Evolutionary conservation across 1,284 basidiomycete species (phyloP).

Genomic region (Farysia itapuensis): DNA sequence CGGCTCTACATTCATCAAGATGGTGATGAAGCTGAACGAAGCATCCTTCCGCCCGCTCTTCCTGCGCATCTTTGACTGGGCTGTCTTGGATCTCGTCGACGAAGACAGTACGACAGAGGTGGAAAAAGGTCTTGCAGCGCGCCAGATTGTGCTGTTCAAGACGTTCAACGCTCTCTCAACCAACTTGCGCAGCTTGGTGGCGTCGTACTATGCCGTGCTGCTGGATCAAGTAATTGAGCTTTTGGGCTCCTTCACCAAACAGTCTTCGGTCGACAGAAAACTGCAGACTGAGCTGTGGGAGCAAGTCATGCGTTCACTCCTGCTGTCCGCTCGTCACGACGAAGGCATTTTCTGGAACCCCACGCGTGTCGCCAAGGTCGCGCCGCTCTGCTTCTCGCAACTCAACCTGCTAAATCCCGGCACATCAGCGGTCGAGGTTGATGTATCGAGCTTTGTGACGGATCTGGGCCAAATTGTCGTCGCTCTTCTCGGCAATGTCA

Average conservation of each 20-base stretch:
- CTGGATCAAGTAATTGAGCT: slow-evolving; percentile 72
- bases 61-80: slow-evolving; percentile 92
- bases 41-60: slow-evolving; percentile 88
- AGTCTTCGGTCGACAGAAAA: slow-evolving; percentile 15
- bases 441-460: background rate
- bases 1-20: slow-evolving; percentile 74
- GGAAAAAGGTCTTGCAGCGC: slow-evolving; percentile 38
- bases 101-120: slow-evolving; percentile 49
- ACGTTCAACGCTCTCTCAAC: slow-evolving; percentile 43
- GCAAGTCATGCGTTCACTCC: slow-evolving; percentile 69
- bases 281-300: slow-evolving; percentile 66
- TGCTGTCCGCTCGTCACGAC: slow-evolving; percentile 74
- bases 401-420: slow-evolving; percentile 56
- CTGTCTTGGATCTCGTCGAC: slow-evolving; percentile 68
- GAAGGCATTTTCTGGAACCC: slow-evolving; percentile 89
- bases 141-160: slow-evolving; percentile 50
- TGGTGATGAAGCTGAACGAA: slow-evolving; percentile 92
- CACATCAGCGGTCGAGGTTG: background rate
- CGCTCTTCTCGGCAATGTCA: slow-evolving; percentile 67
- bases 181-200: slow-evolving; percentile 44
- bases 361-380: slow-evolving; percentile 71
- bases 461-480: slow-evolving; percentile 63
- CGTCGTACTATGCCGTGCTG: slow-evolving; percentile 62
- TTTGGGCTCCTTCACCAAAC: slow-evolving; percentile 62
- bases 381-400: slow-evolving; percentile 69